phyloP scores from a whole-genome alignment of 176 grass and related monocot species.

The Tillandsia leiboldiana region DNA sequence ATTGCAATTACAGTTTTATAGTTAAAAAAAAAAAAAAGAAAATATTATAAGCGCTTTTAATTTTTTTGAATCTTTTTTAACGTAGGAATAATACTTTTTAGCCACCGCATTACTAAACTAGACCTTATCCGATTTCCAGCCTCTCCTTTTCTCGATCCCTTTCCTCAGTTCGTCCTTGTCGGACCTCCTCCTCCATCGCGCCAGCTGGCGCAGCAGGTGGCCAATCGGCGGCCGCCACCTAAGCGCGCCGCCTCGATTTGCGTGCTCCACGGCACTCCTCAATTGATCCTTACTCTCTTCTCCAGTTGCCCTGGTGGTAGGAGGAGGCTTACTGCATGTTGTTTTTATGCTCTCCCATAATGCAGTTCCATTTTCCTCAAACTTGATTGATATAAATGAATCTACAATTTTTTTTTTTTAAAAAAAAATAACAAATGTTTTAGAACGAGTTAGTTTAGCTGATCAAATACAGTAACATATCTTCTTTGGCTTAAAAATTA shows the following conservation, averaged over 20 bases:
- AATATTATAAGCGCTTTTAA: too few species aligned
- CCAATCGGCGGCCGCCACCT: slow-evolving; percentile 74
- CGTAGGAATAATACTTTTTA: too few species aligned
- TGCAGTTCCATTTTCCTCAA: slow-evolving; percentile 81
- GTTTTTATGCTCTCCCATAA: slow-evolving; percentile 36
- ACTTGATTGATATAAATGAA: slow-evolving; percentile 97
- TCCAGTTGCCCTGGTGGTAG: background rate
- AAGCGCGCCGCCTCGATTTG: slow-evolving; percentile 32
- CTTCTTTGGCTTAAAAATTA: too few species aligned
- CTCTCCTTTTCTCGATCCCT: slow-evolving; percentile 11
- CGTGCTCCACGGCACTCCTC: slow-evolving; percentile 38
- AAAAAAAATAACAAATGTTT: background rate
- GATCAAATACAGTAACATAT: too few species aligned
- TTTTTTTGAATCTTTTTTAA: too few species aligned
- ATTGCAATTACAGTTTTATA: too few species aligned
- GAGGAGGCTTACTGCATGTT: slow-evolving; percentile 1
- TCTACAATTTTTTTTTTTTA: slow-evolving; percentile 18
- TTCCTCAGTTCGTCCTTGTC: slow-evolving; percentile 29
- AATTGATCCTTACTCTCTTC: slow-evolving; percentile 3
- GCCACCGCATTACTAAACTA: too few species aligned
- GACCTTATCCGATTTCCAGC: slow-evolving; percentile 28
- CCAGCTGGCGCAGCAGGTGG: slow-evolving; percentile 63
- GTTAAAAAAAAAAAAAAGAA: too few species aligned
- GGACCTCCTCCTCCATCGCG: slow-evolving; percentile 63
- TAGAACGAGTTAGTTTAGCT: background rate